phyloP scores from a whole-genome alignment of 352 stramenopile species.

The Globisporangium nodosum region DNA sequence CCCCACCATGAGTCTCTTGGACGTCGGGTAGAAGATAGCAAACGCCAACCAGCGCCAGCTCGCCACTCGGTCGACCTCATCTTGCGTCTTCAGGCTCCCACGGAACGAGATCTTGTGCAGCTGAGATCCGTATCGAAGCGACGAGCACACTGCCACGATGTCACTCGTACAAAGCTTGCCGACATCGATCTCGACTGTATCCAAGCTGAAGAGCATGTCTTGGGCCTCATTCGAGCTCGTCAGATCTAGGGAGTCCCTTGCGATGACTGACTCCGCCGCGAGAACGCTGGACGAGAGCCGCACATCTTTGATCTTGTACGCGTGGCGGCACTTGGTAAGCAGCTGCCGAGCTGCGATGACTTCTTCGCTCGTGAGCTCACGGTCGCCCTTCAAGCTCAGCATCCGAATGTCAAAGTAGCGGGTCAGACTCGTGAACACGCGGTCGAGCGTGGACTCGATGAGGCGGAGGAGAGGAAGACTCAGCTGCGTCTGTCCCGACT shows the following conservation, averaged over 20 bases:
- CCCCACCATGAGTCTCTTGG: neutral
- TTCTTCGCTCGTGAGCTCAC: too few relatives aligned
- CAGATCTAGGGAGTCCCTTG: too few relatives aligned
- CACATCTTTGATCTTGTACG: too few relatives aligned
- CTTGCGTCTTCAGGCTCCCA: neutral
- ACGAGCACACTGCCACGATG: neutral
- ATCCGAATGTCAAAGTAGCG: neutral
- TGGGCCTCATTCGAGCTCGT: neutral
- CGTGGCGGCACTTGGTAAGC: neutral
- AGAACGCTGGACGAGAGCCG: too few relatives aligned
- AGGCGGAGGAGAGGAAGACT: neutral
- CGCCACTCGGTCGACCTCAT: neutral
- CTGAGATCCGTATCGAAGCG: slow-evolving; percentile 1
- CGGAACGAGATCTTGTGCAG: neutral
- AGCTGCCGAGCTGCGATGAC: neutral
- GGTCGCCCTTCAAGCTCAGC: neutral
- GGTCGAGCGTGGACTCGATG: neutral
- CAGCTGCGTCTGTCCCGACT: too few relatives aligned
- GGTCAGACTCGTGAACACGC: neutral
- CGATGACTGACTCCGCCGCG: neutral
- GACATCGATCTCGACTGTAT: too few relatives aligned
- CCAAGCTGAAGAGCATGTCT: too few relatives aligned
- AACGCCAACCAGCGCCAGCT: slow-evolving; percentile 11
- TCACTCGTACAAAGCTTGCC: neutral
- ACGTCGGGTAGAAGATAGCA: slow-evolving; percentile 6